phyloP scores from a whole-genome alignment of 2,329 filamentous ascomycete species.

The Ophiobolus disseminans region DNA sequence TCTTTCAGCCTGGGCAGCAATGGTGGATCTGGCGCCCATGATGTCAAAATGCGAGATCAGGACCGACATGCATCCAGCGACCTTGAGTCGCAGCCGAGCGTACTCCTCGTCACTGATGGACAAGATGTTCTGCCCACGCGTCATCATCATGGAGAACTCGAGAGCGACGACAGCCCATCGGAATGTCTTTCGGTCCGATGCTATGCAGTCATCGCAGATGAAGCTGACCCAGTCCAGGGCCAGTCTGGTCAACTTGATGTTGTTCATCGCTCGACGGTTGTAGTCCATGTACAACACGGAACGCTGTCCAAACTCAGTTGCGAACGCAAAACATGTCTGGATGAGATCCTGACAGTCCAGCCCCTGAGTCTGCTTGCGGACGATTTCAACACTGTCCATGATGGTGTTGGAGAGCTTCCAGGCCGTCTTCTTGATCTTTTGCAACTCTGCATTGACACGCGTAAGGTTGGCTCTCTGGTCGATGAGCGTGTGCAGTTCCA shows the following conservation, averaged over 20 bases:
- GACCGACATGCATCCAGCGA: slow-evolving; percentile 95
- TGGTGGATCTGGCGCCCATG: slow-evolving; percentile 92
- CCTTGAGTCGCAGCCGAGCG: slow-evolving; percentile 79
- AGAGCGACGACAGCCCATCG: slow-evolving; percentile 95
- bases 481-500: slow-evolving; percentile 86
- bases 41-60: slow-evolving; percentile 99
- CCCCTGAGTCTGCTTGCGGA: slow-evolving; percentile 81
- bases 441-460: slow-evolving; percentile 87
- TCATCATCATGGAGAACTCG: slow-evolving; percentile 98
- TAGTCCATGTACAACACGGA: slow-evolving; percentile 95
- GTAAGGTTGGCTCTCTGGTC: slow-evolving; percentile 93
- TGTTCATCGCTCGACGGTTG: slow-evolving; percentile 95
- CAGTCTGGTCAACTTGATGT: slow-evolving; percentile 89
- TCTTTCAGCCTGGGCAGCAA: slow-evolving; percentile 93
- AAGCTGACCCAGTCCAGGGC: slow-evolving; percentile 98
- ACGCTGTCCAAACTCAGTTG: slow-evolving; percentile 97
- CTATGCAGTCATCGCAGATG: slow-evolving; percentile 94
- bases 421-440: slow-evolving; percentile 92
- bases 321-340: slow-evolving; percentile 97
- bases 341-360: slow-evolving; percentile 94
- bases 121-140: slow-evolving; percentile 89
- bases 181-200: slow-evolving; percentile 94
- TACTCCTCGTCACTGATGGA: slow-evolving; percentile 90
- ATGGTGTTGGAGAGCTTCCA: slow-evolving; percentile 98
- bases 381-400: slow-evolving; percentile 97